Evolutionary conservation across 192 early-diverging fungal species (phyloP), one percentile per base, ranked within the genome.

Genomic region (Umbelopsis ramanniana): DNA sequence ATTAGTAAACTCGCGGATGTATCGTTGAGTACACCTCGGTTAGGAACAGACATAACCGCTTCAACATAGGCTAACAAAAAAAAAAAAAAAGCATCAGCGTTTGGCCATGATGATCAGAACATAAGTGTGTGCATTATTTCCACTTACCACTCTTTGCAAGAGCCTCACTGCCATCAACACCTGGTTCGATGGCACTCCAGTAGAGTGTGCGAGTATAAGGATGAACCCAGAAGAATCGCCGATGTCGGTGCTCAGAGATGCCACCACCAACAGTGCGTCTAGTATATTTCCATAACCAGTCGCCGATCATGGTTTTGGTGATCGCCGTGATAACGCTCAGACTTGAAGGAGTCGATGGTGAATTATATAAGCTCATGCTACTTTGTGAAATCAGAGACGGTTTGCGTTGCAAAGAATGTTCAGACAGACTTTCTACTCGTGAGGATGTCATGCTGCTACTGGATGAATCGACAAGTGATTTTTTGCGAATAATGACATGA

Each of bases 291-390:
- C 81, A 86, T 79, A 94, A 79, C 72, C 83, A 90, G 55, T 90
- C 87, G 10, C 93, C 93, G 40, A 94, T 90, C 93, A 94, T 94
- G 19, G 93, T 91, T 47, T 89, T 89, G 23, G 93, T 90, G 45
- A 94, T 91, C 8, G 90, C 77, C 50, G 89, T 84, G 15, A 94
- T 90, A 37, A 92, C 85, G 53, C 85, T 85, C 9, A 78, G 66
- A 67, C 73, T 72, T 0, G 40, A 43, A 43, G 40, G 40, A 0
- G 68, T 77, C 2, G 57, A 26, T 33, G 26, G 12, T 29, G 26
- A 37, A 26, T 17, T 43, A 6, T 43, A 29, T 17, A 63, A 19
- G 10, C 26, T 37, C 14, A 35, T 0, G 35, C 57, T 37, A 15
- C 12, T 37, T 26, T 63, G 57, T 19, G 57, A 63, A 15, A 63